Evolutionary conservation across 805 yeast species (phyloP).

Genomic region (Ogataea kodamae): DNA sequence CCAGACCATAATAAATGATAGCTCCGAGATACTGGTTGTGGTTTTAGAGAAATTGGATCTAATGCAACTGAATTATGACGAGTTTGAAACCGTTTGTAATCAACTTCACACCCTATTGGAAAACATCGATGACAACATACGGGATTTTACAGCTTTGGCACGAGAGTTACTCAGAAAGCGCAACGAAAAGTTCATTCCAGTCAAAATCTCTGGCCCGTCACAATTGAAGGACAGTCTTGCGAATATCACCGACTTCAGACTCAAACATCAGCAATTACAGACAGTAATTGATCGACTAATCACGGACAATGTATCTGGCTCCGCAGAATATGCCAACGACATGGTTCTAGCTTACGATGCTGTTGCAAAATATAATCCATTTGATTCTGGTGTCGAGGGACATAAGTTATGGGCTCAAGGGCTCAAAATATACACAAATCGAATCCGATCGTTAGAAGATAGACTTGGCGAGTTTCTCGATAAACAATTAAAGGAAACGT

Average conservation of each 20-base stretch:
- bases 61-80: constrained; percentile 40
- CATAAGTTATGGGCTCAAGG: constrained; percentile 40
- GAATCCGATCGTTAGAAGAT: constrained; percentile 44
- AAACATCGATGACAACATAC: constrained; percentile 57
- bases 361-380: constrained; percentile 35
- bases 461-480: constrained; percentile 41
- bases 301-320: too few relatives aligned
- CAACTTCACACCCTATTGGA: constrained; percentile 36
- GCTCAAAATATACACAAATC: constrained; percentile 40
- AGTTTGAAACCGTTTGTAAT: constrained; percentile 36
- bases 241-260: constrained; percentile 44
- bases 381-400: constrained; percentile 37
- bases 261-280: constrained; percentile 49
- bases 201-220: constrained; percentile 50
- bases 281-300: constrained; percentile 12
- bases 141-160: constrained; percentile 61
- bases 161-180: constrained; percentile 75
- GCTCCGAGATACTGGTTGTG: constrained; percentile 42
- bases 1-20: constrained; percentile 60
- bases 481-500: constrained; percentile 36
- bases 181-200: constrained; percentile 63
- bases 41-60: constrained; percentile 38
- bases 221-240: constrained; percentile 42
- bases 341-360: constrained; percentile 41
- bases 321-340: constrained; percentile 29